Evolutionary conservation across 441 rosid species (phyloP).

Genomic region (Bocquillonia castaneifolia): DNA sequence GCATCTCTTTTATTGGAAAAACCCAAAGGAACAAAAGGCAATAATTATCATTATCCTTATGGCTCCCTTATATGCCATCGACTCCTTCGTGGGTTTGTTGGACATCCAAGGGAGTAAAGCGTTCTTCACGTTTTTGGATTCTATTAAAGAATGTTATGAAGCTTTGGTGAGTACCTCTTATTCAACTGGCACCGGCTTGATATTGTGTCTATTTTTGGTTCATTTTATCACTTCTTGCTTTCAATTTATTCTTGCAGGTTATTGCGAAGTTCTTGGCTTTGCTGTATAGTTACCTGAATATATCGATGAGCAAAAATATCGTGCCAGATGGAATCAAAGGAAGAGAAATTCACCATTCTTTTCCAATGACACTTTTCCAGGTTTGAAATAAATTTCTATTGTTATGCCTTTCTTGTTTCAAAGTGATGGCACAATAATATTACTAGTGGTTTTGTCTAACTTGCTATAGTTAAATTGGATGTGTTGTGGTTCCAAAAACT

Average conservation of each 20-base stretch:
- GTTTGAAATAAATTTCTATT: constrained; percentile 26
- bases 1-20: constrained; percentile 85
- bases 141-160: constrained; percentile 92
- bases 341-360: constrained; percentile 84
- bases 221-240: not conserved
- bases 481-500: constrained; percentile 15
- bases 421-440: not conserved
- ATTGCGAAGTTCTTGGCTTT: constrained; percentile 88
- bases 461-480: constrained; percentile 6
- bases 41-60: constrained; percentile 73
- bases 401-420: constrained; percentile 8
- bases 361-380: constrained; percentile 96
- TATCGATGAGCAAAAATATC: constrained; percentile 73
- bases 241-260: constrained; percentile 41
- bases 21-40: constrained; percentile 91
- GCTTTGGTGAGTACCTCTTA: constrained; percentile 57
- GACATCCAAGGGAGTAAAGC: constrained; percentile 69
- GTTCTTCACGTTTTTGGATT: constrained; percentile 70
- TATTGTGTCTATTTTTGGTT: not conserved
- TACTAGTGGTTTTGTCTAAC: not conserved
- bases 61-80: constrained; percentile 83
- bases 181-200: not conserved
- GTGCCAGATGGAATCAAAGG: constrained; percentile 89
- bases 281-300: constrained; percentile 76
- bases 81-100: constrained; percentile 68